Base-by-base conservation (phyloP, 495 filamentous ascomycete genomes). In the Hyaloscypha bicolor region DNA sequence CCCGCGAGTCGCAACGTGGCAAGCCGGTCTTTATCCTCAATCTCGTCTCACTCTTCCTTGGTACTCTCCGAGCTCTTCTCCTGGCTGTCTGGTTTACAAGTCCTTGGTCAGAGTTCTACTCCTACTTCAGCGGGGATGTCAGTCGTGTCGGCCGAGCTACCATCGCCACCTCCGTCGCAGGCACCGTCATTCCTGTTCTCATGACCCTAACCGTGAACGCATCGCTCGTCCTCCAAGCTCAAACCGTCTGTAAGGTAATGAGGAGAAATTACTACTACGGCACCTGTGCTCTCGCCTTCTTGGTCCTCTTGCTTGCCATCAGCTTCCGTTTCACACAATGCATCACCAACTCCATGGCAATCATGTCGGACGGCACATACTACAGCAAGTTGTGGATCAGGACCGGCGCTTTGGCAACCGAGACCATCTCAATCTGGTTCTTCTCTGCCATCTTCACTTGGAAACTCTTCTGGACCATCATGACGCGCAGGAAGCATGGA, bases 181-280 rank as follows among this genome's bases (percentile, higher is more conserved):
- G 80, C 5, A 80, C 80, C 4, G 74, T 88, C 57, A 70, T 93
- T 33, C 78, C 78, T 25, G 73, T 89, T 14, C 69, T 94, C 1
- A 76, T 93, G 16, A 78, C 88, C 33, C 70, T 86, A 30, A 84
- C 82, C 62, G 82, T 93, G 60, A 81, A 91, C 68, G 62, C 78
- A 0, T 93, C 92, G 3, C 81, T 97, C 16, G 81, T 90, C 22
- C 67, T 93, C n/a, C 93, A 97, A 72, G 83, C 91, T 9, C 83
- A 73, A n/a, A 69, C 60, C 2, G 66, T 75, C 29, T 58, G 52
- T 45, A 63, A 68, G 21, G 66, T 29, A 12, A 62, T 74, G 31
- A n/a, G 33, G 3, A 31, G 21, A 30, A 42, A 58, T 1, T 81
- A 82, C 56, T 80, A 79, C 45, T 71, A 69, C 30, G 25, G 72